Conservation (phyloP, 768 basidiomycete genomes). For the Boletus pseudo-olivaceus region DNA sequence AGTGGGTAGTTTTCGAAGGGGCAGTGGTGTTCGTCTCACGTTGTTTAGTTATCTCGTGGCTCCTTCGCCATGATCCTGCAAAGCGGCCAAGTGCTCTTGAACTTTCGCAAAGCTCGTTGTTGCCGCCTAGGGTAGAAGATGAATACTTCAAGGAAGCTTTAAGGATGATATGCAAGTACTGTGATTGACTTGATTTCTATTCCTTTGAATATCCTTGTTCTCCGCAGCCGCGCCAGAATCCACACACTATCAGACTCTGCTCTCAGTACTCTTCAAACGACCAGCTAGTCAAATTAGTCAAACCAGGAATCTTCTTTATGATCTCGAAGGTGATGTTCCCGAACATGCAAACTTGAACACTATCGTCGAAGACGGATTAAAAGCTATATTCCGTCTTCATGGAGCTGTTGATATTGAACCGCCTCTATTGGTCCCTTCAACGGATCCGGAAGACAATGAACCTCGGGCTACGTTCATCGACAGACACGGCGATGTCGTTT, state of each 20-base stretch:
- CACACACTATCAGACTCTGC: slow-evolving; percentile 72
- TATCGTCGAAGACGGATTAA: slow-evolving; percentile 73
- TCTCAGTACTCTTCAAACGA: slow-evolving; percentile 76
- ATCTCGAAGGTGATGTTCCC: slow-evolving; percentile 61
- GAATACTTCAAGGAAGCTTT: slow-evolving; percentile 83
- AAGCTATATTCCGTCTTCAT: slow-evolving; percentile 79
- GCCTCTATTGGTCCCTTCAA: slow-evolving; percentile 74
- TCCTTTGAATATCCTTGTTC: not conserved
- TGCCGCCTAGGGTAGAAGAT: slow-evolving; percentile 77
- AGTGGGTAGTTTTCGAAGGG: slow-evolving; percentile 44
- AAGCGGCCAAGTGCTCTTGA: slow-evolving; percentile 80
- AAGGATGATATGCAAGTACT: slow-evolving; percentile 62
- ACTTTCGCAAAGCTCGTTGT: slow-evolving; percentile 70
- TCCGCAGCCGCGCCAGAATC: slow-evolving; percentile 71
- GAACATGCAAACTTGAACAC: slow-evolving; percentile 70
- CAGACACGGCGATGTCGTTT: slow-evolving; percentile 71
- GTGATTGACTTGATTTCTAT: not conserved
- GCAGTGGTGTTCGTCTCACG: slow-evolving; percentile 3
- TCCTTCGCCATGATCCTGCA: slow-evolving; percentile 78
- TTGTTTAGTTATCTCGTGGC: slow-evolving; percentile 67
- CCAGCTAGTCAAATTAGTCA: slow-evolving; percentile 59
- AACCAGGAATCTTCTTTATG: slow-evolving; percentile 69
- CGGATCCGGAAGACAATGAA: slow-evolving; percentile 58
- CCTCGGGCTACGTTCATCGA: slow-evolving; percentile 76
- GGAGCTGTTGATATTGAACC: slow-evolving; percentile 89